These are phyloP conservation scores for Heritiera littoralis DNA, from an alignment of 345 rosid species.

Conservation along the genomic window DNA sequence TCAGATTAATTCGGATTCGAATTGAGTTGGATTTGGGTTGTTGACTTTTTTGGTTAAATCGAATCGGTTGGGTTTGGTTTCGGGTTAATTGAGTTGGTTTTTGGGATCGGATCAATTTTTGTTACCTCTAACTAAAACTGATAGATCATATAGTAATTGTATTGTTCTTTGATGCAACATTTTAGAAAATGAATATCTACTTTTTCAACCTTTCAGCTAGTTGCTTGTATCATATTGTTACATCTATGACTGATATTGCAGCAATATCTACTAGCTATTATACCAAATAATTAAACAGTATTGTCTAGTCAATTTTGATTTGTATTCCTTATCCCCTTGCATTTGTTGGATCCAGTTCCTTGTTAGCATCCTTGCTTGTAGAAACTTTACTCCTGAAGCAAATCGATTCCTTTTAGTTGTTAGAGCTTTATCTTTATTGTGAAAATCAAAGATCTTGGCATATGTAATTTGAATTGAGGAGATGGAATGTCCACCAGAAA, in stretches of 20 bases:
- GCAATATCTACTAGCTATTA: slow-evolving; percentile 3
- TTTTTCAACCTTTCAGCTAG: not conserved
- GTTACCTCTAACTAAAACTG: too few relatives aligned
- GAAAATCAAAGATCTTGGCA: not conserved
- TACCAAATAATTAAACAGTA: not conserved
- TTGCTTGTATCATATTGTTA: not conserved
- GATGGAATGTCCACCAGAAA: not conserved
- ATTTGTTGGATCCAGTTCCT: not conserved
- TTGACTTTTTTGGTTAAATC: too few relatives aligned
- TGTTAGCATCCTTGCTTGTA: not conserved
- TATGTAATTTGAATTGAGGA: not conserved
- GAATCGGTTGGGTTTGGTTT: too few relatives aligned
- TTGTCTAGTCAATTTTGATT: not conserved
- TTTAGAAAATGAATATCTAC: not conserved
- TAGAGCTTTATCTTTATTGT: not conserved
- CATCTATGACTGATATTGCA: not conserved
- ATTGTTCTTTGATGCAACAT: not conserved
- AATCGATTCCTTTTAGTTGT: not conserved
- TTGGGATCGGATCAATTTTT: too few relatives aligned
- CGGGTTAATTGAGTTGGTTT: too few relatives aligned
- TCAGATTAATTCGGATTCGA: too few relatives aligned
- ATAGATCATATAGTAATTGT: not conserved
- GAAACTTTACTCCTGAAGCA: not conserved
- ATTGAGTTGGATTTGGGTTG: too few relatives aligned
- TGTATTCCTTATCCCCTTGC: not conserved